phyloP scores from a whole-genome alignment of 768 basidiomycete species.

The Pisolithus microcarpus region DNA sequence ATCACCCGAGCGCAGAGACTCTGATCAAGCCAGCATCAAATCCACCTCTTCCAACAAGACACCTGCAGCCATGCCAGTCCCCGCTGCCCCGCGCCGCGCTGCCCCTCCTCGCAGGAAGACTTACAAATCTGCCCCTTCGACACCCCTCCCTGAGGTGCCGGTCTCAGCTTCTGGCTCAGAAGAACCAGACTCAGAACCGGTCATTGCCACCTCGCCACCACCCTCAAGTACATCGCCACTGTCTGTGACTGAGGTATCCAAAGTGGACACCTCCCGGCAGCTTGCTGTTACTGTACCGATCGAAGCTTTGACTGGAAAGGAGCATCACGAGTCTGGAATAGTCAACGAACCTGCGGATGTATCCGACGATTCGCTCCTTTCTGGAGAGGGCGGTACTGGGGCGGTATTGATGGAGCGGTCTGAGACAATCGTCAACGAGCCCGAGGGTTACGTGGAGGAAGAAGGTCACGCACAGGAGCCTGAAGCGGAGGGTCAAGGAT shows the following conservation, averaged over 20 bases:
- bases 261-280: slow-evolving; percentile 1
- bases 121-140: slow-evolving; percentile 42
- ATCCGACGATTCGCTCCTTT: background rate
- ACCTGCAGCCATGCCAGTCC: slow-evolving; percentile 63
- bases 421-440: slow-evolving; percentile 7
- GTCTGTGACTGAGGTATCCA: background rate
- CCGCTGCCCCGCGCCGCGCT: slow-evolving; percentile 64
- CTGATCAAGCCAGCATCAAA: slow-evolving; percentile 20
- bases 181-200: background rate
- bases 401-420: slow-evolving; percentile 1
- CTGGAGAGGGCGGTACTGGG: background rate
- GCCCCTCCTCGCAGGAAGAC: slow-evolving; percentile 68
- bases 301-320: slow-evolving; percentile 1
- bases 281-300: background rate
- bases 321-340: slow-evolving; percentile 10
- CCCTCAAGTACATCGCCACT: background rate
- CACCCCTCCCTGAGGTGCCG: slow-evolving; percentile 22
- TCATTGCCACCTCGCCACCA: background rate
- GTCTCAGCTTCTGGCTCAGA: slow-evolving; percentile 6
- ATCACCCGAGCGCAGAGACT: slow-evolving; percentile 10
- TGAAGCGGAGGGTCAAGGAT: slow-evolving; percentile 10
- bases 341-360: slow-evolving; percentile 1
- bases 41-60: slow-evolving; percentile 29
- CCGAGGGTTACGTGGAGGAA: background rate
- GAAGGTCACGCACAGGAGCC: background rate